These are phyloP conservation scores for Cutaneotrichosporon cyanovorans DNA, from an alignment of 1,284 basidiomycete genomes.

Conservation along the genomic window DNA sequence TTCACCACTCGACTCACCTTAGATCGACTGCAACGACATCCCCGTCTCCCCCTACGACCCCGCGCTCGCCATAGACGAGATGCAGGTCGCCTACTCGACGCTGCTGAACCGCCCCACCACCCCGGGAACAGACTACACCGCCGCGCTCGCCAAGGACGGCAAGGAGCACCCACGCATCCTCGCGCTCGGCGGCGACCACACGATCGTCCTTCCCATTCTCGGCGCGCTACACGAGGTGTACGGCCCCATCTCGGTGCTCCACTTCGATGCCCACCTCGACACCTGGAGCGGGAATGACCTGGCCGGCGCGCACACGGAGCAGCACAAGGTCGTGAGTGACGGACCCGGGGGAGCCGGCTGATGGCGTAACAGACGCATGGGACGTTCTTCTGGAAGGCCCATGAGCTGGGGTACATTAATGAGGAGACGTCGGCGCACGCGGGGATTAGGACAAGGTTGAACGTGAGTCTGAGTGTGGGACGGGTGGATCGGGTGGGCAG, in stretches of 20 bases:
- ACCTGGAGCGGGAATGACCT: slow-evolving; percentile 43
- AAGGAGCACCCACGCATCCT: slow-evolving; percentile 44
- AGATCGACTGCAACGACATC: slow-evolving; percentile 46
- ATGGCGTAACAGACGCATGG: slow-evolving; percentile 33
- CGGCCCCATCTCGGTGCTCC: slow-evolving; percentile 44
- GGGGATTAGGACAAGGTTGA: slow-evolving; percentile 38
- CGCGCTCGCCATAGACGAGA: slow-evolving; percentile 44
- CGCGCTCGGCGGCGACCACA: slow-evolving; percentile 48
- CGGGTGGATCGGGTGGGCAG: no score
- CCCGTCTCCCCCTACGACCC: slow-evolving; percentile 47
- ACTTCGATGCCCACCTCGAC: slow-evolving; percentile 40
- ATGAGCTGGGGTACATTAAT: slow-evolving; percentile 44
- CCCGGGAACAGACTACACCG: slow-evolving; percentile 6
- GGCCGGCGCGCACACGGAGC: slow-evolving; percentile 14
- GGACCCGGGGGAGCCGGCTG: slow-evolving; percentile 2
- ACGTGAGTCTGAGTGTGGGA: slow-evolving; percentile 19
- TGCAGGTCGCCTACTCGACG: slow-evolving; percentile 38
- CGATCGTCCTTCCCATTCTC: slow-evolving; percentile 47
- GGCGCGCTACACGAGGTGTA: slow-evolving; percentile 41
- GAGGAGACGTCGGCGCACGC: slow-evolving; percentile 56
- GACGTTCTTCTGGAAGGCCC: slow-evolving; percentile 47
- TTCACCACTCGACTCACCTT: neutral
- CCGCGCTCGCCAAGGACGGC: slow-evolving; percentile 27
- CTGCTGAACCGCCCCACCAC: slow-evolving; percentile 13
- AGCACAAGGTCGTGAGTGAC: slow-evolving; percentile 18